Evolutionary conservation across 768 basidiomycete genomes (phyloP), one percentile per base, ranked within the genome.

Genomic region (Amanita pallidorosea): DNA sequence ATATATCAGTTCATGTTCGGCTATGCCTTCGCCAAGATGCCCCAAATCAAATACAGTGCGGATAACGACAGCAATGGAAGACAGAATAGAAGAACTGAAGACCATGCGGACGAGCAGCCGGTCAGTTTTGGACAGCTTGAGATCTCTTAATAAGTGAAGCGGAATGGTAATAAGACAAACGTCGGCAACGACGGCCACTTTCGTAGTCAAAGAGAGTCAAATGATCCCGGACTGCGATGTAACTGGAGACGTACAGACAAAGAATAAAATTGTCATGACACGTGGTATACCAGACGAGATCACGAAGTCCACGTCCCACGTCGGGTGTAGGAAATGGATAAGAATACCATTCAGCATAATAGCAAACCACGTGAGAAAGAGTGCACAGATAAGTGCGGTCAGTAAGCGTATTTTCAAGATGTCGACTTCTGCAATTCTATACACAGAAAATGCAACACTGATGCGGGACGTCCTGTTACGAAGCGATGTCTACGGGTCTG

Each of bases 21-120:
- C 23, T 3, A 49, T 44, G 29, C 46, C 49, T 20, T 54, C 31
- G 8, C 53, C 29, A 43, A 45, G 17, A 55, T 41, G 1, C 23
- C 40, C 15, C 38, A 60, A 57, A 45, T 56, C 42, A 33, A 63
- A 61, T 12, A 57, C 36, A 36, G 51, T 56, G 31, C 57, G 60
- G 18, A 58, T 44, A 25, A 63, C 47, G 15, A 57, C 53, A 12
- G 55, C 53, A 7, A 64, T 18, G 1, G 60, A 51, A 29, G 57
- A 63, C 31, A 63, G 33, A 8, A 59, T 31, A 33, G 60, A 63
- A 17, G 57, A 49, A 6, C 63, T 58, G 43, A 65, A 65, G n/a
- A 61, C 52, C 20, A 54, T 25, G 2, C 61, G 48, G 20, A 67
- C 57, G 29, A 67, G 37, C 20, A 50, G 40, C 11, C 59, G 56